Evolutionary conservation across 192 early-diverging fungal genomes (phyloP).

Genomic region (Linnemannia exigua): DNA sequence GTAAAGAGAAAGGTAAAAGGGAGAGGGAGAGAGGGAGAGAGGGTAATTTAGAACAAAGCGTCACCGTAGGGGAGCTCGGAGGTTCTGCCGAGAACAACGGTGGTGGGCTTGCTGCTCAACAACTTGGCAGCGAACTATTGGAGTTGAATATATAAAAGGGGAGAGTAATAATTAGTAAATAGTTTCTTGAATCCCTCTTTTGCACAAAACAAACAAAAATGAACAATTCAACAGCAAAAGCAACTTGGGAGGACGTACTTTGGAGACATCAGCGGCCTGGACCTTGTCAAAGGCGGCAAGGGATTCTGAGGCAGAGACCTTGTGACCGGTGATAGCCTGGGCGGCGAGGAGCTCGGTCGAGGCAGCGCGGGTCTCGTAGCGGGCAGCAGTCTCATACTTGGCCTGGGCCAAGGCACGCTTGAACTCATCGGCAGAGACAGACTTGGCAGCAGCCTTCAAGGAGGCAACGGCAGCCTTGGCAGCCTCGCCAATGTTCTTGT

Average conservation of each 20-base stretch:
- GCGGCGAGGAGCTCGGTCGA: slow-evolving; percentile 63
- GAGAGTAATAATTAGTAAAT: not conserved
- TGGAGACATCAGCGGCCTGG: slow-evolving; percentile 54
- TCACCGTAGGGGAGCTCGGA: slow-evolving; percentile 82
- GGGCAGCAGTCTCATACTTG: slow-evolving; percentile 66
- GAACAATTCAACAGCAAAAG: slow-evolving; percentile 55
- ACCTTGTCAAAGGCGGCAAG: slow-evolving; percentile 39
- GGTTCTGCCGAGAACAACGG: slow-evolving; percentile 84
- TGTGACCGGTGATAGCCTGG: slow-evolving; percentile 57
- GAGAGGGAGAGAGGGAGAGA: not conserved
- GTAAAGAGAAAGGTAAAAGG: not conserved
- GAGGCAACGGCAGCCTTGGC: slow-evolving; percentile 70
- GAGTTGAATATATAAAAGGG: not conserved
- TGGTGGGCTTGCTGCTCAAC: slow-evolving; percentile 78
- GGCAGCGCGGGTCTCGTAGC: slow-evolving; percentile 62
- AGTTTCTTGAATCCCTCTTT: not conserved
- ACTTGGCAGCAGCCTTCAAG: slow-evolving; percentile 69
- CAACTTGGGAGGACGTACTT: slow-evolving; percentile 43
- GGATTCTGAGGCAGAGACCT: slow-evolving; percentile 33
- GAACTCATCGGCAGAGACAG: slow-evolving; percentile 67
- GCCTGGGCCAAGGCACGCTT: slow-evolving; percentile 77
- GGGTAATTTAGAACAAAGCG: slow-evolving; percentile 65
- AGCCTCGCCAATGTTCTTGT: slow-evolving; percentile 74
- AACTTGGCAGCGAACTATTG: slow-evolving; percentile 73
- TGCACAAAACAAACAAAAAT: slow-evolving; percentile 46